A percentile compares a stretch with the other conserved stretches of the same genome.
phyloP scores from a whole-genome alignment of 2,329 filamentous ascomycete genomes.

The Laburnicola sp. region DNA sequence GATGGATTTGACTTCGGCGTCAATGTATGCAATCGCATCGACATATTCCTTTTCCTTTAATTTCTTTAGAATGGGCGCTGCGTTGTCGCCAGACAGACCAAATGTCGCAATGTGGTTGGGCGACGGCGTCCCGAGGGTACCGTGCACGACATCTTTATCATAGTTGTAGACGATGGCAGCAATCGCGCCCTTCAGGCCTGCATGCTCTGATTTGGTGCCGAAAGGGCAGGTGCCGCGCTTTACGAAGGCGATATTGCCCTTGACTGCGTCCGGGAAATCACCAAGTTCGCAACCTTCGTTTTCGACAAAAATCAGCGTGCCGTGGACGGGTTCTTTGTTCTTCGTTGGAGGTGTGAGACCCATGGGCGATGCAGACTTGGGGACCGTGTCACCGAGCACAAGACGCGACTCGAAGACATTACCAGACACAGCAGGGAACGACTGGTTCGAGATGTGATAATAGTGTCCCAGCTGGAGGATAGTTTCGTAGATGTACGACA shows the following conservation, averaged over 20 bases:
- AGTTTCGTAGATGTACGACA: slow-evolving; percentile 45
- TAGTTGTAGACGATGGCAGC: slow-evolving; percentile 79
- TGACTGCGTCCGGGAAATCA: slow-evolving; percentile 65
- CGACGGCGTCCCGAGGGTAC: slow-evolving; percentile 69
- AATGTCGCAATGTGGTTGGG: slow-evolving; percentile 67
- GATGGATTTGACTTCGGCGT: slow-evolving; percentile 44
- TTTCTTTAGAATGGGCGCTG: slow-evolving; percentile 55
- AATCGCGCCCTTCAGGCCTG: slow-evolving; percentile 70
- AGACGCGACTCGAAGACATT: slow-evolving; percentile 44
- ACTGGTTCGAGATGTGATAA: slow-evolving; percentile 46
- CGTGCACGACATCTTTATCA: slow-evolving; percentile 61
- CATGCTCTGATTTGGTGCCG: slow-evolving; percentile 69
- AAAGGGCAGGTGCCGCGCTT: slow-evolving; percentile 73
- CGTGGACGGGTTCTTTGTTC: slow-evolving; percentile 43
- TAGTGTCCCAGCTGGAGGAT: slow-evolving; percentile 45
- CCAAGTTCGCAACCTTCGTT: slow-evolving; percentile 40
- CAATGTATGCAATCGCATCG: slow-evolving; percentile 50
- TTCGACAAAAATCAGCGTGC: slow-evolving; percentile 38
- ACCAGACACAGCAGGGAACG: slow-evolving; percentile 42
- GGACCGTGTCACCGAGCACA: slow-evolving; percentile 37
- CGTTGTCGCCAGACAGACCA: slow-evolving; percentile 66
- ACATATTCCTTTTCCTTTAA: slow-evolving; percentile 54
- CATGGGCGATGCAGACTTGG: slow-evolving; percentile 42
- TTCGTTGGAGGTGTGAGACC: slow-evolving; percentile 43
- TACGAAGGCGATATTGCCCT: slow-evolving; percentile 71